A percentile compares a stretch with the other conserved stretches of the same genome.
Conservation (phyloP, 768 basidiomycete genomes). For the Galerina marginata region DNA sequence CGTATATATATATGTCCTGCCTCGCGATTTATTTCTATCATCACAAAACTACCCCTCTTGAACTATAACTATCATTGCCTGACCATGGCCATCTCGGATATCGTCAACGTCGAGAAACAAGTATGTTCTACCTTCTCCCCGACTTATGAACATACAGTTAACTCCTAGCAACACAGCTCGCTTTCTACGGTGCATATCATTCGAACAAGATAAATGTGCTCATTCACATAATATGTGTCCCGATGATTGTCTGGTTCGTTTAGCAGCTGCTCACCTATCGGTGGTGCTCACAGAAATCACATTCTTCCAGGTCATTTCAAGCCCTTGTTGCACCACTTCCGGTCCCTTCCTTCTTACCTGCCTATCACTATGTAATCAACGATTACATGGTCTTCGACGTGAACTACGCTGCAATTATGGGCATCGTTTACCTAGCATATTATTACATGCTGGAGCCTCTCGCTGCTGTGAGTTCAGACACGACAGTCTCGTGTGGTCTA, state of each 20-base stretch:
- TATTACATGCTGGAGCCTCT: constrained; percentile 83
- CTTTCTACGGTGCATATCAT: constrained; percentile 95
- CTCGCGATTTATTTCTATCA: background rate
- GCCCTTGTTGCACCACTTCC: constrained; percentile 58
- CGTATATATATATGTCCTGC: constrained; percentile 18
- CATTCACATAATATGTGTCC: constrained; percentile 88
- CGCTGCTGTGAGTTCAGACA: constrained; percentile 72
- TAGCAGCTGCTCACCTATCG: background rate
- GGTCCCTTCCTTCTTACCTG: constrained; percentile 59
- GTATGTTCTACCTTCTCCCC: constrained; percentile 37
- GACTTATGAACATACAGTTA: constrained; percentile 10
- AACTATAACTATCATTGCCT: constrained; percentile 21
- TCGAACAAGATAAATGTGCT: constrained; percentile 79
- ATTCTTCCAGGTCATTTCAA: constrained; percentile 58
- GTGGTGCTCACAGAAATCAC: background rate
- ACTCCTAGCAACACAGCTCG: constrained; percentile 55
- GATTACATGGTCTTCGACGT: constrained; percentile 72
- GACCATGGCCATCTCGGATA: constrained; percentile 38
- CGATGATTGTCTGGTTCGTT: constrained; percentile 77
- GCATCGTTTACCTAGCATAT: constrained; percentile 68
- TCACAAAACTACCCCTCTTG: constrained; percentile 3
- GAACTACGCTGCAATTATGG: constrained; percentile 67
- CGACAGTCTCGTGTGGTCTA: background rate
- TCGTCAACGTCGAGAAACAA: constrained; percentile 77
- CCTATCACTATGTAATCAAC: constrained; percentile 55